Conservation (phyloP, 148 eudicot genomes). For the Nepenthes mirabilis region DNA sequence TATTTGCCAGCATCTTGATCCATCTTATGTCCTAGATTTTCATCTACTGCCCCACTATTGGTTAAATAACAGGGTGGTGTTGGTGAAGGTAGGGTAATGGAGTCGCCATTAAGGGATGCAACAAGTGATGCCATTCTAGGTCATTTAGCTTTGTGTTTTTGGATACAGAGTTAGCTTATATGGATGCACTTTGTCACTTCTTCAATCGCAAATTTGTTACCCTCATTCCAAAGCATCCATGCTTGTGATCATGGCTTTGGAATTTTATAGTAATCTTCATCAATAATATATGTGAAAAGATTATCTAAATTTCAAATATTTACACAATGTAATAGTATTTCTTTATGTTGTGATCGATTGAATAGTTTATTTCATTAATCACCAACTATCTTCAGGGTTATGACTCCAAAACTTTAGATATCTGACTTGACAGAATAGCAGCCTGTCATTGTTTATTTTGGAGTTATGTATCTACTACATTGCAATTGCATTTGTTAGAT, state of each 20-base stretch:
- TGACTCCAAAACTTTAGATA: conserved; percentile 19
- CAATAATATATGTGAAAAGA: neutral
- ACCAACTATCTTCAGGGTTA: conserved; percentile 18
- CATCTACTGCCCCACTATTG: no score
- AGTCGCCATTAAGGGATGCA: conserved; percentile 12
- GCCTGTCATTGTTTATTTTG: conserved; percentile 18
- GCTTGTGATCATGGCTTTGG: conserved; percentile 5
- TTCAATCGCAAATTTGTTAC: conserved; percentile 1
- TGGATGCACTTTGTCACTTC: conserved; percentile 19
- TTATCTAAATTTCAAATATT: neutral
- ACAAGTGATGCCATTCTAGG: conserved; percentile 14
- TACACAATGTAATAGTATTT: conserved; percentile 5
- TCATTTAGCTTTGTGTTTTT: conserved; percentile 13
- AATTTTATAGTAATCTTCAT: neutral
- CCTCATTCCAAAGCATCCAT: conserved; percentile 20
- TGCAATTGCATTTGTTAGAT: neutral
- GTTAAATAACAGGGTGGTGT: no score
- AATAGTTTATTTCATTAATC: conserved; percentile 6
- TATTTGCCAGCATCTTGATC: no score
- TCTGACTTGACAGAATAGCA: conserved; percentile 16
- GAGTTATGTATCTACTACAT: conserved; percentile 23
- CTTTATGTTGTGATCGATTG: neutral
- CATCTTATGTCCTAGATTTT: no score
- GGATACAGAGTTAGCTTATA: conserved; percentile 15
- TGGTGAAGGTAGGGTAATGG: conserved; percentile 14